A percentile compares a stretch with the other conserved stretches of the same genome.
Conservation (phyloP, 148 eudicot species). For the Rhododendron ovatum region DNA sequence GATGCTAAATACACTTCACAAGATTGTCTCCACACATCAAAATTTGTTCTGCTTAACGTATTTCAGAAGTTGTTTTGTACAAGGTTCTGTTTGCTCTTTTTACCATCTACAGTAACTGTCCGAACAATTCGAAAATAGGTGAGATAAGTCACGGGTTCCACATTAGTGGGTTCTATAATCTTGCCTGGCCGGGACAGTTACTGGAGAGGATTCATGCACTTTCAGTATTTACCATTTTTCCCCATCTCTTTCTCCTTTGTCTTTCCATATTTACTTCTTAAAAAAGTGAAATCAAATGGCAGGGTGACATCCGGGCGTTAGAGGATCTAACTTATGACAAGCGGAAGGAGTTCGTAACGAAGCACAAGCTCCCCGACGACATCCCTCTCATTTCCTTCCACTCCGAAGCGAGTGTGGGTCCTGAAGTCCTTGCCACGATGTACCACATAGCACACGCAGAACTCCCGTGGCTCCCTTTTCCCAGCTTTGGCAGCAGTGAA, state of each 20-base stretch:
- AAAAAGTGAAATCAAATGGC: background rate
- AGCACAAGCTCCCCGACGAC: constrained; percentile 66
- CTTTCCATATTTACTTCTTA: background rate
- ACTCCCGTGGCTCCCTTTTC: constrained; percentile 69
- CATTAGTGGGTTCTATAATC: background rate
- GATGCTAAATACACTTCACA: background rate
- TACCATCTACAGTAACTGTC: background rate
- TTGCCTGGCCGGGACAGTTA: background rate
- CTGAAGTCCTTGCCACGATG: constrained; percentile 62
- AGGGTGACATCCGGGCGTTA: constrained; percentile 84
- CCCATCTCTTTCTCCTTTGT: background rate
- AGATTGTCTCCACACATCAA: background rate
- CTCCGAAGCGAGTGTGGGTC: constrained; percentile 73
- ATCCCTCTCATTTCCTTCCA: constrained; percentile 85
- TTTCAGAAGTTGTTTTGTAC: background rate
- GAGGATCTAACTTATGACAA: constrained; percentile 88
- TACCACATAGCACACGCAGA: constrained; percentile 87
- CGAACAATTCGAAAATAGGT: background rate
- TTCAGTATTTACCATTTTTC: background rate
- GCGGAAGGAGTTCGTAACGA: constrained; percentile 65
- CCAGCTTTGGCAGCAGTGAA: constrained; percentile 14
- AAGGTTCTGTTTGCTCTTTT: background rate
- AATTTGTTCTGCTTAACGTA: background rate
- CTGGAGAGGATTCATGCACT: background rate
- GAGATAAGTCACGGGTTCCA: too few species aligned